Evolutionary conservation across 2,329 filamentous ascomycete species (phyloP).

Genomic region (Colletotrichum limetticola): DNA sequence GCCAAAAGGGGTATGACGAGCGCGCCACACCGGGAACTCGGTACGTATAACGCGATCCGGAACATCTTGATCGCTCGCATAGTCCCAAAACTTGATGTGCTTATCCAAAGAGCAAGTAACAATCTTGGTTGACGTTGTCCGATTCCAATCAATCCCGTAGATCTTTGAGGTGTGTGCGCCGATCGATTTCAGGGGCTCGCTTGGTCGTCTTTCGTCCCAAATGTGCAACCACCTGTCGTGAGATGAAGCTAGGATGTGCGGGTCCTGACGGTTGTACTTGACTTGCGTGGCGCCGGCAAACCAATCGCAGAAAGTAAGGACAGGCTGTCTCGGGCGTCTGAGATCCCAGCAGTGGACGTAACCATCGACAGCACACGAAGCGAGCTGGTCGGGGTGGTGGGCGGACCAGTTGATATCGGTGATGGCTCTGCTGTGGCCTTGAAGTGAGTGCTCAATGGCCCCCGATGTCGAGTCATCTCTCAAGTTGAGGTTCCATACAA

Average conservation of each 20-base stretch:
- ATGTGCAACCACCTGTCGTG: conserved; percentile 90
- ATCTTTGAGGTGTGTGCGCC: conserved; percentile 92
- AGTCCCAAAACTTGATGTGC: conserved; percentile 95
- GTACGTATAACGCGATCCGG: conserved; percentile 84
- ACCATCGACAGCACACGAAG: conserved; percentile 92
- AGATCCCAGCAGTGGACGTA: conserved; percentile 95
- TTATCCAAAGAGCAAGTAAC: conserved; percentile 92
- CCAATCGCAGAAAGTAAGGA: conserved; percentile 89
- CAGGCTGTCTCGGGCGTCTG: conserved; percentile 77
- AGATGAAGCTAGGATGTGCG: conserved; percentile 88
- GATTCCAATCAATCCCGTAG: conserved; percentile 95
- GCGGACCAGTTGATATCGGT: conserved; percentile 97
- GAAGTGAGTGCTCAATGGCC: conserved; percentile 86
- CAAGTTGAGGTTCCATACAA: conserved; percentile 92
- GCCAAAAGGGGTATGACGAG: conserved; percentile 91
- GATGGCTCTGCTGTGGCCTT: conserved; percentile 86
- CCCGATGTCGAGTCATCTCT: conserved; percentile 76
- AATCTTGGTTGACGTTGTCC: conserved; percentile 76
- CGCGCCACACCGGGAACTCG: conserved; percentile 89
- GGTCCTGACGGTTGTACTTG: conserved; percentile 90
- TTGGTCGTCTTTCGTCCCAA: conserved; percentile 87
- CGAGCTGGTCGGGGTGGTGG: conserved; percentile 87
- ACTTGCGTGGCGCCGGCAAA: conserved; percentile 94
- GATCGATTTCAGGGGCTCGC: conserved; percentile 83
- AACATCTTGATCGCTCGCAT: conserved; percentile 67